Percentiles rank a stretch among this genome's conserved stretches.
These are phyloP conservation scores for Myriosclerotinia curreyana DNA, from an alignment of 2,329 filamentous ascomycete species.

Conservation along the genomic window DNA sequence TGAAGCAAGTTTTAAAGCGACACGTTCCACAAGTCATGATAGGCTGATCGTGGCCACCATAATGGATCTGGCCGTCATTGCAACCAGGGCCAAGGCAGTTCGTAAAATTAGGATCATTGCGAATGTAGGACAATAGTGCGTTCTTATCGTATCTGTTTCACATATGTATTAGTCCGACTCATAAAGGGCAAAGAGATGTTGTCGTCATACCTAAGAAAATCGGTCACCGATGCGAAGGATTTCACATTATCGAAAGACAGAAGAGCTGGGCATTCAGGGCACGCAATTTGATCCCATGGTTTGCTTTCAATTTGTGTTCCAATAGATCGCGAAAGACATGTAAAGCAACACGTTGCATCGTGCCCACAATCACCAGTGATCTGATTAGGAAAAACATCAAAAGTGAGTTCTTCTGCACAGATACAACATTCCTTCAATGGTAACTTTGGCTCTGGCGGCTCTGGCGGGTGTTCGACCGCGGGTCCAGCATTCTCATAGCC, in stretches of 20 bases:
- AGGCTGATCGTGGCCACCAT: conserved; percentile 41
- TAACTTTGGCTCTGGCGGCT: neutral
- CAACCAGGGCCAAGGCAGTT: conserved; percentile 53
- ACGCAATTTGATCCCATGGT: conserved; percentile 48
- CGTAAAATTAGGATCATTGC: conserved; percentile 44
- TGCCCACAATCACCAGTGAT: conserved; percentile 22
- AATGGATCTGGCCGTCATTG: conserved; percentile 52
- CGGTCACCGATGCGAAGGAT: neutral
- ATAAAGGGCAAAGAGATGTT: neutral
- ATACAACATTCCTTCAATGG: neutral
- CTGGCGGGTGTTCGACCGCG: neutral
- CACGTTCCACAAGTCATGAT: conserved; percentile 46
- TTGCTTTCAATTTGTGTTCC: conserved; percentile 23
- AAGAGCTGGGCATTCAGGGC: conserved; percentile 49
- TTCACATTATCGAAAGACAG: conserved; percentile 39
- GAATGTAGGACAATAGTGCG: neutral
- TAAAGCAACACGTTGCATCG: conserved; percentile 21
- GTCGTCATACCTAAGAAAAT: neutral
- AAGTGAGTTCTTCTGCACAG: neutral
- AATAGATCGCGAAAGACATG: conserved; percentile 23
- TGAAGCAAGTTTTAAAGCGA: conserved; percentile 44
- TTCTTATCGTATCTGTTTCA: neutral
- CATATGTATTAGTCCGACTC: neutral
- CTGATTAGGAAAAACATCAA: neutral
- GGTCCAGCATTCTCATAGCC: neutral